Percentiles rank a stretch among this genome's conserved stretches.
These are phyloP conservation scores for Colletotrichum acutatum DNA, from an alignment of 2,329 filamentous ascomycete genomes.

Conservation along the genomic window DNA sequence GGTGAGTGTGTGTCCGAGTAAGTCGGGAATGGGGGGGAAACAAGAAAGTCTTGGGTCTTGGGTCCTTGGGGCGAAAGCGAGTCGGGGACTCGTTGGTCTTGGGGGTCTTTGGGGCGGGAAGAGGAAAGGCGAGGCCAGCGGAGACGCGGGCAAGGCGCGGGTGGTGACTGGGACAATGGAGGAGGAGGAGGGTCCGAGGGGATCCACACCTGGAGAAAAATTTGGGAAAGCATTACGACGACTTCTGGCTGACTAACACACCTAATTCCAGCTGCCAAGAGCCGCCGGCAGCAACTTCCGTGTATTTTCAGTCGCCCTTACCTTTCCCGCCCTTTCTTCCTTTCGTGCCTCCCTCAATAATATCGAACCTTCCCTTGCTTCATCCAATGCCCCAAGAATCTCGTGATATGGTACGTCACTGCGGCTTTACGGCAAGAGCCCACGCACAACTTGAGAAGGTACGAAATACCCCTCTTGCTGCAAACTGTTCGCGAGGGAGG, in stretches of 20 bases:
- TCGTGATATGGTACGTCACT: constrained; percentile 4
- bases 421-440: background rate
- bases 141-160: background rate
- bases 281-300: constrained; percentile 31
- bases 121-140: background rate
- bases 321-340: background rate
- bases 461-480: background rate
- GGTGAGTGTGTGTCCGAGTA: background rate
- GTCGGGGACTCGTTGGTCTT: background rate
- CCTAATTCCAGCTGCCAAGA: constrained; percentile 22
- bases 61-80: background rate
- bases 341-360: background rate
- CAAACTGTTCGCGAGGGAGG: background rate
- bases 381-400: background rate
- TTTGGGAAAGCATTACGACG: constrained; percentile 36
- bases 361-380: background rate
- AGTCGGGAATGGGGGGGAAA: background rate
- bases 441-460: background rate
- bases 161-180: background rate
- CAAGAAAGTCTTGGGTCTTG: constrained; percentile 28
- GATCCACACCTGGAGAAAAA: constrained; percentile 27
- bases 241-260: constrained; percentile 31
- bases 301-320: background rate
- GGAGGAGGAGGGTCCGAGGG: background rate
- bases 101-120: constrained; percentile 3